phyloP scores from a whole-genome alignment of 305 asterid genomes.

The Rubia tinctorum region DNA sequence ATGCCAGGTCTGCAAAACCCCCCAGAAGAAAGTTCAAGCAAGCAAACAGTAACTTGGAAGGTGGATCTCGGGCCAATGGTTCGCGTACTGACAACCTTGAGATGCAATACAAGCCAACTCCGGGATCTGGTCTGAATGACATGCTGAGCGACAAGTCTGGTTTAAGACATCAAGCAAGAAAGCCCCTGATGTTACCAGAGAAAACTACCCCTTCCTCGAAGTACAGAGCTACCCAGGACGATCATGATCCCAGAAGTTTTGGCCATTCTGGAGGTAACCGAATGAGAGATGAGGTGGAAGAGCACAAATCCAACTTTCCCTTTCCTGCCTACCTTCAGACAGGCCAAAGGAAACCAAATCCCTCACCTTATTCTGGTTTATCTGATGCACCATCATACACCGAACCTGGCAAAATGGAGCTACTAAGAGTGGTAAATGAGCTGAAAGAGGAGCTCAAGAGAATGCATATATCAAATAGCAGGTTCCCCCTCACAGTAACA shows the following conservation, averaged over 20 bases:
- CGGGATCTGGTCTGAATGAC: slow-evolving; percentile 24
- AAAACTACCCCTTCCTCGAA: slow-evolving; percentile 26
- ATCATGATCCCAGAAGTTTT: slow-evolving; percentile 29
- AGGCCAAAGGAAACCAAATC: slow-evolving; percentile 32
- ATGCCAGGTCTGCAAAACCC: slow-evolving; percentile 30
- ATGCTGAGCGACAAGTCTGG: slow-evolving; percentile 29
- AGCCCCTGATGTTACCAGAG: slow-evolving; percentile 24
- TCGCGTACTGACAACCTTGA: slow-evolving; percentile 28
- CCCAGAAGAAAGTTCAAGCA: slow-evolving; percentile 36
- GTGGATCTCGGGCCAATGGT: slow-evolving; percentile 22
- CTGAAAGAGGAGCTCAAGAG: slow-evolving; percentile 74
- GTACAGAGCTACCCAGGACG: slow-evolving; percentile 37
- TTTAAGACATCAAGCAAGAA: slow-evolving; percentile 29
- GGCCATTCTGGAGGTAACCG: slow-evolving; percentile 23
- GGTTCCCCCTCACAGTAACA: slow-evolving; percentile 22
- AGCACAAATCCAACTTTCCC: slow-evolving; percentile 23
- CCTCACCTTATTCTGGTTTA: slow-evolving; percentile 27
- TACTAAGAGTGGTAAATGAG: slow-evolving; percentile 65
- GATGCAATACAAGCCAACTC: slow-evolving; percentile 27
- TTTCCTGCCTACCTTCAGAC: slow-evolving; percentile 32
- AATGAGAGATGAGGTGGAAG: slow-evolving; percentile 29
- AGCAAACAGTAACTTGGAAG: slow-evolving; percentile 22
- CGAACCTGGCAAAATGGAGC: slow-evolving; percentile 53
- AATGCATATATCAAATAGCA: slow-evolving; percentile 30
- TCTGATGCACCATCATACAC: slow-evolving; percentile 35